Evolutionary conservation across 208 protist genomes (phyloP).

Genomic region (Trypanosoma brucei): DNA sequence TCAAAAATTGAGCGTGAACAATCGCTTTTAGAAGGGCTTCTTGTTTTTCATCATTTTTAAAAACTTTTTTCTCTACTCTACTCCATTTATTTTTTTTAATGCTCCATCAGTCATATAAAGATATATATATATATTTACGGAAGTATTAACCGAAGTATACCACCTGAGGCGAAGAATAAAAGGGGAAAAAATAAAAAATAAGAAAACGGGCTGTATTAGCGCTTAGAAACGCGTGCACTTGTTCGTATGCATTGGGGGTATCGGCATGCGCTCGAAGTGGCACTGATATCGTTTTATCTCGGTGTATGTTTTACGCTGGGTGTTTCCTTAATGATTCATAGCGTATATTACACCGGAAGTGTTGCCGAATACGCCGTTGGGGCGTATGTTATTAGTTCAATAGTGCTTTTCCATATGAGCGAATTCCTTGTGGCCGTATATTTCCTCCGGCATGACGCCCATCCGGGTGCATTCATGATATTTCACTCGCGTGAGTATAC

Average conservation of each 20-base stretch:
- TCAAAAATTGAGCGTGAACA: too few relatives aligned
- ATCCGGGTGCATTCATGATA: constrained; percentile 82
- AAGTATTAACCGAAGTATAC: background rate
- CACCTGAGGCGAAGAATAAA: too few relatives aligned
- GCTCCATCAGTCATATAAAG: constrained; percentile 4
- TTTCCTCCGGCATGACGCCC: constrained; percentile 52
- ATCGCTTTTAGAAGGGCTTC: background rate
- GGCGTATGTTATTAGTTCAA: constrained; percentile 50
- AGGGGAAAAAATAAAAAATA: too few relatives aligned
- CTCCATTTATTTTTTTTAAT: background rate
- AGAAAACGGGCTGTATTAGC: background rate
- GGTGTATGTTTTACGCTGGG: constrained; percentile 31
- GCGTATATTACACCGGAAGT: constrained; percentile 18
- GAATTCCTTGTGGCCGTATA: constrained; percentile 67
- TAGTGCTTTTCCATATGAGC: constrained; percentile 68
- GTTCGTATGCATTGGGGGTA: background rate
- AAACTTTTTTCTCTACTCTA: constrained; percentile 5
- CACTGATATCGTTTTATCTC: constrained; percentile 54
- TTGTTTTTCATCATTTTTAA: background rate
- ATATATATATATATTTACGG: constrained; percentile 10
- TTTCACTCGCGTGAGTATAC: constrained; percentile 64
- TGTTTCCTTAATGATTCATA: constrained; percentile 35
- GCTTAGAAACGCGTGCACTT: background rate
- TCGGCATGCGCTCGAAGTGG: constrained; percentile 23
- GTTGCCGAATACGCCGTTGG: constrained; percentile 48